Percentiles rank a stretch among this genome's conserved stretches.
These are phyloP conservation scores for Acanthamoeba sp. DNA, from an alignment of 208 protist genomes.

Conservation along the genomic window DNA sequence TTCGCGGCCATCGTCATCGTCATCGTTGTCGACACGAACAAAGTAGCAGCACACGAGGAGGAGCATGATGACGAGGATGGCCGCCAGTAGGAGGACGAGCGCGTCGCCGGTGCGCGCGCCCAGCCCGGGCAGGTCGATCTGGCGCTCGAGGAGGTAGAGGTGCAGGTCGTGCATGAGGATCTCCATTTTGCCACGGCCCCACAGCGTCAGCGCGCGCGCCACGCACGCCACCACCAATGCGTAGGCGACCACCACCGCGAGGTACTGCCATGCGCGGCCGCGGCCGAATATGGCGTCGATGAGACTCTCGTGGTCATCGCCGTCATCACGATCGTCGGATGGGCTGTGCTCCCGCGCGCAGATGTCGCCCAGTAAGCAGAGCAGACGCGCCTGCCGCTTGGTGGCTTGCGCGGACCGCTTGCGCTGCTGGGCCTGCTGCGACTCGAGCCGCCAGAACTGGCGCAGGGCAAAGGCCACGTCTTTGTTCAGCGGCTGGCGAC, in stretches of 20 bases:
- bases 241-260: neutral
- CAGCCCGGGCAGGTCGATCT: neutral
- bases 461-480: neutral
- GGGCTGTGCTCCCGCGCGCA: neutral
- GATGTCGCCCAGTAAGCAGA: constrained; percentile 47
- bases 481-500: neutral
- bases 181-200: constrained; percentile 58
- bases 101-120: neutral
- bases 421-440: neutral
- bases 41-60: neutral
- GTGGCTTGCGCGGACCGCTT: neutral
- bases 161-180: constrained; percentile 5
- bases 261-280: neutral
- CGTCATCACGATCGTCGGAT: neutral
- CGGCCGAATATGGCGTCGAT: neutral
- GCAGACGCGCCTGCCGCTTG: neutral
- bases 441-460: constrained; percentile 50
- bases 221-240: neutral
- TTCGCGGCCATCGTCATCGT: neutral
- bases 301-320: neutral
- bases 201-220: neutral
- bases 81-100: neutral
- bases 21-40: neutral
- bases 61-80: constrained; percentile 7
- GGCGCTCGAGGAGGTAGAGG: neutral